Evolutionary conservation across 306 rosid species (phyloP).

Genomic region (Betula pendula): DNA sequence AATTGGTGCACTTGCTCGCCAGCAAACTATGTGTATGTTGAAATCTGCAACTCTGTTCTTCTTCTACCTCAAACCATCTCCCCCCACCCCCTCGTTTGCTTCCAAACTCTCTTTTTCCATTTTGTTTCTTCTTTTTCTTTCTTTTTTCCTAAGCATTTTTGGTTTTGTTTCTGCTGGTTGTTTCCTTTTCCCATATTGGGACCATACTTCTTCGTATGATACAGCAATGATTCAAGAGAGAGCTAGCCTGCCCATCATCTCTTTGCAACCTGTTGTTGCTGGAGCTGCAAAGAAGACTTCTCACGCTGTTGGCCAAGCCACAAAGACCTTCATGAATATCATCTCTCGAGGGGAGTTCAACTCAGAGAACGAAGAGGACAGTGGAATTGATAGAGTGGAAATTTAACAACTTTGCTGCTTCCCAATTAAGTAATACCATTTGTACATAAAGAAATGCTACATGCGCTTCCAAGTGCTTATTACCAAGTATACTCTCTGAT

Average conservation of each 20-base stretch:
- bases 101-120: neutral
- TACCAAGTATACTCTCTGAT: no score
- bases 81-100: no score
- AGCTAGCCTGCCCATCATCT: slow-evolving; percentile 78
- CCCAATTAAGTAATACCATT: neutral
- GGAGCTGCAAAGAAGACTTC: slow-evolving; percentile 95
- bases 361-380: slow-evolving; percentile 45
- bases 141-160: neutral
- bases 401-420: slow-evolving; percentile 21
- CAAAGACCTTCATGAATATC: slow-evolving; percentile 65
- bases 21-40: slow-evolving; percentile 81
- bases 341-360: slow-evolving; percentile 54
- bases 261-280: slow-evolving; percentile 76
- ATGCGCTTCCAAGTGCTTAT: no score
- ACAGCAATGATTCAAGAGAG: slow-evolving; percentile 94
- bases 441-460: no score
- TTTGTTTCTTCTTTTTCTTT: no score
- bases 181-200: slow-evolving; percentile 2
- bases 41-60: neutral
- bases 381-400: slow-evolving; percentile 50
- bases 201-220: slow-evolving; percentile 18
- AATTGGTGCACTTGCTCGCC: slow-evolving; percentile 72
- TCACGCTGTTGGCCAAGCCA: slow-evolving; percentile 77
- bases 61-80: neutral
- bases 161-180: neutral